phyloP scores from a whole-genome alignment of 106 monocot genomes.

The Acanthochlamys bracteata region DNA sequence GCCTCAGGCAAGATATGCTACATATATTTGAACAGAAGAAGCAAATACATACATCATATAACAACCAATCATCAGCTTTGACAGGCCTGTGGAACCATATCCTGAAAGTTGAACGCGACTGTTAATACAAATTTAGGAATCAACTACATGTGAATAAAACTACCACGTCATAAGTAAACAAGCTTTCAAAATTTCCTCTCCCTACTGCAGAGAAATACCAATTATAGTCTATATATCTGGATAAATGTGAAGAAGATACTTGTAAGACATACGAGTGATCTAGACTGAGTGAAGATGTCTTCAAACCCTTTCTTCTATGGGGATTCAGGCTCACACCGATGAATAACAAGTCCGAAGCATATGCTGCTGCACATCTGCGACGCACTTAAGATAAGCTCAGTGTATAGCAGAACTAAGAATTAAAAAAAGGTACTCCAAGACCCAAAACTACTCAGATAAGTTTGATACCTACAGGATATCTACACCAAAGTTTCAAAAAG shows the following conservation, averaged over 20 bases:
- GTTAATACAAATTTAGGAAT: too few relatives aligned
- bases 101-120: conserved; percentile 17
- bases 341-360: conserved; percentile 87
- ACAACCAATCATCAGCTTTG: conserved; percentile 87
- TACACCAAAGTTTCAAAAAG: too few relatives aligned
- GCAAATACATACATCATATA: conserved; percentile 48
- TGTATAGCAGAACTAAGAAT: not conserved
- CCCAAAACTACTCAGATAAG: conserved; percentile 1
- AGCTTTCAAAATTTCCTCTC: too few relatives aligned
- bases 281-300: conserved; percentile 57
- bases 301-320: conserved; percentile 49
- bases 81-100: conserved; percentile 88
- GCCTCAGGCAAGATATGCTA: not conserved
- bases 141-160: too few relatives aligned
- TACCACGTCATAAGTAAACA: too few relatives aligned
- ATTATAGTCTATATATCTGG: too few relatives aligned
- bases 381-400: not conserved
- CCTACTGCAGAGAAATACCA: too few relatives aligned
- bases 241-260: too few relatives aligned
- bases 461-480: too few relatives aligned
- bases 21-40: not conserved
- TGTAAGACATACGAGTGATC: conserved; percentile 75
- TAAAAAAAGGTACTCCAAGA: not conserved
- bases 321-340: conserved; percentile 64
- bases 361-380: conserved; percentile 93